A percentile compares a stretch with the other conserved stretches of the same genome.
Conservation (phyloP, 2,329 filamentous ascomycete species). For the Podosphaera aphanis region DNA sequence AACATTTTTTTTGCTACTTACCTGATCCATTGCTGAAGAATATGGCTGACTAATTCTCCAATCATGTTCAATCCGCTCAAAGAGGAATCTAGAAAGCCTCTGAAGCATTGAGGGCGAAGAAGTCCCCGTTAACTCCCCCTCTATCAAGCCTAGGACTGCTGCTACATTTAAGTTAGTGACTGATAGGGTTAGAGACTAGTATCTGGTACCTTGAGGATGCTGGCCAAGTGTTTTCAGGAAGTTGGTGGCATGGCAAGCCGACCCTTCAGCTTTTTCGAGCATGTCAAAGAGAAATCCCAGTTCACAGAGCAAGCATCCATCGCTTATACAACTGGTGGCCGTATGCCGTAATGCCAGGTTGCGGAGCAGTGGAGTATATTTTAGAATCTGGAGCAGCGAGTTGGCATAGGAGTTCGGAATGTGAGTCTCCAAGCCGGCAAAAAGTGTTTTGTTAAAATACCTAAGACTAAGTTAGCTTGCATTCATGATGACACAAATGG, state of each 20-base stretch:
- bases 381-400: constrained; percentile 68
- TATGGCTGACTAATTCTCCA: constrained; percentile 42
- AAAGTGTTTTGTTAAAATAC: constrained; percentile 83
- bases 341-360: constrained; percentile 79
- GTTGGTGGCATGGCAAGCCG: constrained; percentile 91
- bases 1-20: constrained; percentile 12
- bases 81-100: constrained; percentile 59
- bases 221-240: constrained; percentile 73
- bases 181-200: background rate
- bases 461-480: constrained; percentile 20
- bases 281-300: constrained; percentile 92
- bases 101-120: constrained; percentile 67
- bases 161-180: constrained; percentile 20
- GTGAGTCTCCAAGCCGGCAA: constrained; percentile 84
- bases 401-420: constrained; percentile 96
- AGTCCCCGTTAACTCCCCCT: constrained; percentile 55
- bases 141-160: constrained; percentile 53
- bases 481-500: background rate
- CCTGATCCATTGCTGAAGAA: constrained; percentile 46
- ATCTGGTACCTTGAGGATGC: constrained; percentile 42
- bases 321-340: constrained; percentile 59
- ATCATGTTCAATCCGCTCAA: constrained; percentile 60
- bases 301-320: constrained; percentile 76
- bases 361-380: constrained; percentile 69
- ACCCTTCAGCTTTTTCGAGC: constrained; percentile 83